phyloP scores from a whole-genome alignment of 352 stramenopile species.

The Phytophthora vignae region DNA sequence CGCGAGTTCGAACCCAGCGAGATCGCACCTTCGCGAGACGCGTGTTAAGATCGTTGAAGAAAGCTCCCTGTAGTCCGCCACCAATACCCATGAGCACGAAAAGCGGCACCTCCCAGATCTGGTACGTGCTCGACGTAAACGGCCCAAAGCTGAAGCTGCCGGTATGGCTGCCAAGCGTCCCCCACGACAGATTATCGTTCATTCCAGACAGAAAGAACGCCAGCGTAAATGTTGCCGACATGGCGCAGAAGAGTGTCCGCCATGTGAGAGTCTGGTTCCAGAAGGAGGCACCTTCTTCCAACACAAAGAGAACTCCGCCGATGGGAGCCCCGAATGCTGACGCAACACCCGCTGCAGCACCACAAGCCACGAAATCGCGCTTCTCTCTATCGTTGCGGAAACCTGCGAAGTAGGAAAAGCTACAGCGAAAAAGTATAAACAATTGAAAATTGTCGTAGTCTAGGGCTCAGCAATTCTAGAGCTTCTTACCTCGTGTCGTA shows the following conservation, averaged over 20 bases:
- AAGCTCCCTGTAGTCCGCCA: conserved; percentile 83
- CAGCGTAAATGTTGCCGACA: conserved; percentile 88
- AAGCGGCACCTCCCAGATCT: conserved; percentile 88
- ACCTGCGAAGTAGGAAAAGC: conserved; percentile 86
- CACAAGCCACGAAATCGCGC: conserved; percentile 90
- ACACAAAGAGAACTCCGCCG: conserved; percentile 86
- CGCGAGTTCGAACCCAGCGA: conserved; percentile 66
- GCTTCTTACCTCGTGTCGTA: conserved; percentile 70
- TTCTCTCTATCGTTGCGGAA: conserved; percentile 92
- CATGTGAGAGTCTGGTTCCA: conserved; percentile 87
- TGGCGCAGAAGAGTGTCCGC: conserved; percentile 88
- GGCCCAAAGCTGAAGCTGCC: conserved; percentile 79
- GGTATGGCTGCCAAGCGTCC: conserved; percentile 73
- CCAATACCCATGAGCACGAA: conserved; percentile 89
- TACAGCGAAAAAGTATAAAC: conserved; percentile 26
- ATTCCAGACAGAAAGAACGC: conserved; percentile 84
- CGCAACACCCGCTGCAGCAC: conserved; percentile 87
- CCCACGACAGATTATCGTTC: conserved; percentile 78
- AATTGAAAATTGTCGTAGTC: not conserved
- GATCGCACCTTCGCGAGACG: conserved; percentile 53
- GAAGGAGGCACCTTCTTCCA: conserved; percentile 90
- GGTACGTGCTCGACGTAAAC: conserved; percentile 78
- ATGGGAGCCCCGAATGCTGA: conserved; percentile 92
- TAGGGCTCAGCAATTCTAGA: not conserved
- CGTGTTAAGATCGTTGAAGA: conserved; percentile 84